A percentile compares a stretch with the other conserved stretches of the same genome.
Conservation (phyloP, 805 yeast species). For the Saccharomyces mikatae region DNA sequence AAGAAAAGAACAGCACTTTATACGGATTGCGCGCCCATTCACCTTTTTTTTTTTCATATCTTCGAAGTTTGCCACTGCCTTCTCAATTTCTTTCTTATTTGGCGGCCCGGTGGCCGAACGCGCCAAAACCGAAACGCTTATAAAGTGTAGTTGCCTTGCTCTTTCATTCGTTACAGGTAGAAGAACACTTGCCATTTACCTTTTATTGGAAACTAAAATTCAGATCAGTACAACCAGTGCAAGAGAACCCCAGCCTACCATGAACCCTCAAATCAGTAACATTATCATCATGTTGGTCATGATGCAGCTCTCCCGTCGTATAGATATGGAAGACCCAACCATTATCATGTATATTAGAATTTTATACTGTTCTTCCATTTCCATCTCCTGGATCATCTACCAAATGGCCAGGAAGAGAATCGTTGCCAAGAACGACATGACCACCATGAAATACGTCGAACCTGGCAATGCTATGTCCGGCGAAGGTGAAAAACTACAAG, state of each 20-base stretch:
- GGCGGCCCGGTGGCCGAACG: not conserved
- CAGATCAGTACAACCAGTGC: not conserved
- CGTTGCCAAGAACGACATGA: constrained; percentile 72
- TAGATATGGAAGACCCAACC: constrained; percentile 80
- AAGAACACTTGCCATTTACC: not conserved
- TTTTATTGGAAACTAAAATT: not conserved
- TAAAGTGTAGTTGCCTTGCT: constrained; percentile 1
- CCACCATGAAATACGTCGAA: constrained; percentile 84
- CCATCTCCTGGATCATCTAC: constrained; percentile 58
- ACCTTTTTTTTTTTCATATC: not conserved
- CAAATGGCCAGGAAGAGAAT: constrained; percentile 54
- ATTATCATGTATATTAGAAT: constrained; percentile 67
- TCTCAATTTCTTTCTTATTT: not conserved
- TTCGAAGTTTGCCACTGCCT: not conserved
- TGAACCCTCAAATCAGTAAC: constrained; percentile 88
- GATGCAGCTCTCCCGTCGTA: constrained; percentile 88
- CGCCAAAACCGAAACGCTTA: constrained; percentile 1
- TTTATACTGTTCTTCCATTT: constrained; percentile 60
- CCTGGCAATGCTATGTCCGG: constrained; percentile 77
- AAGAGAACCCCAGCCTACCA: constrained; percentile 20
- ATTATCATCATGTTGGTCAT: constrained; percentile 85
- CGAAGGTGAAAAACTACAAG: constrained; percentile 61
- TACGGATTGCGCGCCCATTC: not conserved
- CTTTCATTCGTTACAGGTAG: not conserved
- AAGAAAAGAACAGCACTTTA: not conserved